Percentiles rank a stretch among this genome's conserved stretches.
These are phyloP conservation scores for Dentipellis sp. DNA, from an alignment of 768 basidiomycete species.

Conservation along the genomic window DNA sequence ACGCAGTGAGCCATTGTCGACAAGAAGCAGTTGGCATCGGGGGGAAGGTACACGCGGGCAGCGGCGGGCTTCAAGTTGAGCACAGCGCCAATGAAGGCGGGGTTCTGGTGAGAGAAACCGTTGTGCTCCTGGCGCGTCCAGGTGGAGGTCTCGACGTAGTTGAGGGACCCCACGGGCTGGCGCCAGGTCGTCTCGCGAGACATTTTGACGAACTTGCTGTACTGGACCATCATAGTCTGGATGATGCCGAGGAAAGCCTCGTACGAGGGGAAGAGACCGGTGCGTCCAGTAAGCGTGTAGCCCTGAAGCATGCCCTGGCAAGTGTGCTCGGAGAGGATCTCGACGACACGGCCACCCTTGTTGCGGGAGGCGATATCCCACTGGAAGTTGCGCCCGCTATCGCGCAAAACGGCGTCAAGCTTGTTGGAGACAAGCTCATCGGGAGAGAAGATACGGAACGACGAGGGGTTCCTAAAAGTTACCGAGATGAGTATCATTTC, in stretches of 20 bases:
- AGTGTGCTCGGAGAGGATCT: conserved; percentile 85
- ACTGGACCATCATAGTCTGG: conserved; percentile 86
- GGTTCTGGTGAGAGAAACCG: conserved; percentile 85
- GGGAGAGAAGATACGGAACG: conserved; percentile 86
- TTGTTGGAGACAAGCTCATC: conserved; percentile 87
- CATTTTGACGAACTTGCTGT: conserved; percentile 85
- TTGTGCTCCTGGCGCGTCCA: conserved; percentile 85
- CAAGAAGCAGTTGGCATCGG: conserved; percentile 85
- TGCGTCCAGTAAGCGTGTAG: conserved; percentile 83
- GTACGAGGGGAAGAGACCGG: conserved; percentile 82
- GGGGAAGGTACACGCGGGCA: conserved; percentile 76
- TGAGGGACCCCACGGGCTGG: conserved; percentile 58
- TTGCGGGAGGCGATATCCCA: conserved; percentile 67
- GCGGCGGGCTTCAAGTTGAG: conserved; percentile 63
- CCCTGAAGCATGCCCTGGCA: conserved; percentile 90
- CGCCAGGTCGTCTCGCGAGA: conserved; percentile 64
- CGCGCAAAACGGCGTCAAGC: conserved; percentile 70
- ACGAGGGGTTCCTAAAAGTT: conserved; percentile 51
- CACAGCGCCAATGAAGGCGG: conserved; percentile 80
- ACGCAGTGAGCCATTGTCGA: conserved; percentile 80
- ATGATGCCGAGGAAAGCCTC: conserved; percentile 89
- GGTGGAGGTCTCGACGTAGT: conserved; percentile 84
- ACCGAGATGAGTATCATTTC: neutral
- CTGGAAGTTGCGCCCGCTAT: conserved; percentile 69
- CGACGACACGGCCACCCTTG: conserved; percentile 74